A percentile compares a stretch with the other conserved stretches of the same genome.
Conservation (phyloP, 768 basidiomycete genomes). For the Lactarius deliciosus region DNA sequence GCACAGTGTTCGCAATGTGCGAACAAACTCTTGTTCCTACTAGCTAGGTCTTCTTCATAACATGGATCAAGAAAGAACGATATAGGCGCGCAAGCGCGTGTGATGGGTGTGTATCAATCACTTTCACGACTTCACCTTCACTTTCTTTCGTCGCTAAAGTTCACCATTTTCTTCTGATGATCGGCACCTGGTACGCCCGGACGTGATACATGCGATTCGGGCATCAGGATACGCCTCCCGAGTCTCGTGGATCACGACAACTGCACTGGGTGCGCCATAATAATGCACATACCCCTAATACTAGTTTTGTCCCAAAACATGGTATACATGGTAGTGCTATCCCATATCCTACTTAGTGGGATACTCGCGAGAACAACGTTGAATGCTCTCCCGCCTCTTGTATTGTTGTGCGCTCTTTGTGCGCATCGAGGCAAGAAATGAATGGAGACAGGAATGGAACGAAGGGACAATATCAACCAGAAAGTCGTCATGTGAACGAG, state of each 20-base stretch:
- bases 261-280: not conserved
- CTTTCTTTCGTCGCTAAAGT: not conserved
- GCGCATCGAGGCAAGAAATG: not conserved
- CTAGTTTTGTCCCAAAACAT: not conserved
- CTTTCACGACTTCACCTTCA: not conserved
- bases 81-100: not conserved
- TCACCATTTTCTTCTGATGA: not conserved
- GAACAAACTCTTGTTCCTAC: not conserved
- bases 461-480: not conserved
- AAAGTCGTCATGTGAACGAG: not conserved
- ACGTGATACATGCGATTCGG: not conserved
- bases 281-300: not conserved
- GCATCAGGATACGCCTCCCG: not conserved
- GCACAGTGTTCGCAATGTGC: not conserved
- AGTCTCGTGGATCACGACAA: not conserved
- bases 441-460: not conserved
- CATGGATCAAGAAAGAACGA: not conserved
- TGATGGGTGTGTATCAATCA: not conserved
- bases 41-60: not conserved
- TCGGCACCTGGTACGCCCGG: not conserved
- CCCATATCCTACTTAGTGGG: not conserved
- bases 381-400: not conserved
- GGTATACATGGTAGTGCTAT: not conserved
- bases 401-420: not conserved
- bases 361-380: not conserved